A percentile compares a stretch with the other conserved stretches of the same genome.
These are phyloP conservation scores for Urtica urens DNA, from an alignment of 306 rosid genomes.

Conservation along the genomic window DNA sequence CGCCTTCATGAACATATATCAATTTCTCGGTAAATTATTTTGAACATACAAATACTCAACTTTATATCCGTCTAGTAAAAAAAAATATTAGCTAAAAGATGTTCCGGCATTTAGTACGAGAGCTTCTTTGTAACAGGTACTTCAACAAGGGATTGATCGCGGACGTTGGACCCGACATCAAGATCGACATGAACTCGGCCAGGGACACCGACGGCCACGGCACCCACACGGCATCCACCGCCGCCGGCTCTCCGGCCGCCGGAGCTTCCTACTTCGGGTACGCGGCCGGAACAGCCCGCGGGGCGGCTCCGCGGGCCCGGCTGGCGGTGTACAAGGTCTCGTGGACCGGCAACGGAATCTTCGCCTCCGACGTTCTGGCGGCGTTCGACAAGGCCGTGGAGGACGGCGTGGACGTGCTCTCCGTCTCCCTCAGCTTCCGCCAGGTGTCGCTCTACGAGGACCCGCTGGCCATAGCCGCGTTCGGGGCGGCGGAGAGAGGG, in stretches of 20 bases:
- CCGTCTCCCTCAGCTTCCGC: constrained; percentile 8
- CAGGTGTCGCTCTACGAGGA: constrained; percentile 7
- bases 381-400: constrained; percentile 23
- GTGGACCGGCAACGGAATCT: constrained; percentile 11
- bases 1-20: too few relatives aligned
- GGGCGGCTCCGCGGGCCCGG: constrained; percentile 15
- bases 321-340: constrained; percentile 19
- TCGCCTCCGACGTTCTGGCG: constrained; percentile 20
- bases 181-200: constrained; percentile 15
- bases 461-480: constrained; percentile 16
- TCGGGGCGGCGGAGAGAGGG: constrained; percentile 22
- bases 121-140: too few relatives aligned
- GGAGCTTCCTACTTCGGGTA: constrained; percentile 18
- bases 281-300: constrained; percentile 22
- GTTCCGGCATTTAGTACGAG: too few relatives aligned
- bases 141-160: constrained; percentile 16
- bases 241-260: constrained; percentile 15
- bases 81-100: too few relatives aligned
- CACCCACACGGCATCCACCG: constrained; percentile 20
- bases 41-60: too few relatives aligned
- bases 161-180: constrained; percentile 7
- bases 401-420: constrained; percentile 25
- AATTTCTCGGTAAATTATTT: too few relatives aligned
- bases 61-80: too few relatives aligned
- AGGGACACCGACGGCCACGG: constrained; percentile 24